Evolutionary conservation across 257 asterid genomes (phyloP).

Genomic region (Solanum piurae): DNA sequence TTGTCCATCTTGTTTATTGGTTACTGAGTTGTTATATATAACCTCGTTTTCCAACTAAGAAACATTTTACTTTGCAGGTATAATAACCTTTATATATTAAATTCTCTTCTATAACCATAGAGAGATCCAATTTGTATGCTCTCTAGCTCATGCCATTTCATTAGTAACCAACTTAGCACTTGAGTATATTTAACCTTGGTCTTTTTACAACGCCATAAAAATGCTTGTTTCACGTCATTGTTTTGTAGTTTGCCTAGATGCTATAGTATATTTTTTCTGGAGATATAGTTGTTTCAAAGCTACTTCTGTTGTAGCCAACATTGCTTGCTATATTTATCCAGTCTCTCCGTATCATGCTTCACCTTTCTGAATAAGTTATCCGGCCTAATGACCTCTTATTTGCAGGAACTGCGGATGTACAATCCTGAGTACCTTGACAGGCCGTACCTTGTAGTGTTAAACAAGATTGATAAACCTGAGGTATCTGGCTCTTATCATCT

Average conservation of each 20-base stretch:
- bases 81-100: background rate
- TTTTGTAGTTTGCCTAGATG: background rate
- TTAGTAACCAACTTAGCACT: background rate
- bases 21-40: background rate
- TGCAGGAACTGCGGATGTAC: constrained; percentile 97
- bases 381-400: background rate
- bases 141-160: background rate
- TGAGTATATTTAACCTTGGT: background rate
- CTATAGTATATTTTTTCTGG: background rate
- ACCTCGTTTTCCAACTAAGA: background rate
- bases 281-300: background rate
- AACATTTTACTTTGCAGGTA: background rate
- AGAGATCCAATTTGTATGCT: background rate
- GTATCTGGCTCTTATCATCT: constrained; percentile 20
- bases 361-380: background rate
- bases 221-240: background rate
- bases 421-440: constrained; percentile 92
- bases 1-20: background rate
- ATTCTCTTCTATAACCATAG: background rate
- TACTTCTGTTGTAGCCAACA: background rate
- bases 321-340: background rate
- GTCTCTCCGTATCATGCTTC: background rate
- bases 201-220: background rate
- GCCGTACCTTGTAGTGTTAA: constrained; percentile 77
- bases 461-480: constrained; percentile 83